Conservation (phyloP, 1,284 basidiomycete species). For the Ceratobasidium sp. region DNA sequence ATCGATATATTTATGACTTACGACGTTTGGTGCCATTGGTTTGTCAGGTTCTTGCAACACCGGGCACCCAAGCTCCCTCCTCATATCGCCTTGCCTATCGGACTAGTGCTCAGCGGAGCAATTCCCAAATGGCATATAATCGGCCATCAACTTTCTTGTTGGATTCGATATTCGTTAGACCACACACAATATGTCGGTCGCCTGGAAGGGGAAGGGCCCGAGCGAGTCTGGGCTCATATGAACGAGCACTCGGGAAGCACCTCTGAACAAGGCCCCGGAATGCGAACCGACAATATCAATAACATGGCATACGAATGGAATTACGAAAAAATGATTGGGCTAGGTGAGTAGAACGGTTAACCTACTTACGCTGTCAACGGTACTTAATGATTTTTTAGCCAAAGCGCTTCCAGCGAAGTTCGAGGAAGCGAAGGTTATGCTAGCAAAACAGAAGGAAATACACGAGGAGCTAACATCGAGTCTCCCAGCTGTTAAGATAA, state of each 20-base stretch:
- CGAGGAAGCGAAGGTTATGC: too few species aligned
- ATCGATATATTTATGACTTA: background rate
- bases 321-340: background rate
- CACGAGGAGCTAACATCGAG: too few species aligned
- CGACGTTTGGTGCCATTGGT: slow-evolving; percentile 32
- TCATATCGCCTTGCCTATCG: background rate
- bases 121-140: slow-evolving; percentile 25
- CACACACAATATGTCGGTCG: slow-evolving; percentile 1
- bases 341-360: background rate
- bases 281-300: background rate
- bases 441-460: too few species aligned
- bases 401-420: too few species aligned
- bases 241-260: slow-evolving; percentile 19
- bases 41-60: background rate
- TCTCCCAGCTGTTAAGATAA: too few species aligned
- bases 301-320: slow-evolving; percentile 12
- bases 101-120: background rate
- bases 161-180: background rate
- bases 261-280: slow-evolving; percentile 15
- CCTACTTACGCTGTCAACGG: too few species aligned
- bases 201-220: too few species aligned
- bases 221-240: slow-evolving; percentile 22
- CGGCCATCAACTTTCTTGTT: background rate
- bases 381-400: too few species aligned
- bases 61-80: background rate